These are phyloP conservation scores for Scopulariopsis brevicaulis DNA, from an alignment of 2,329 filamentous ascomycete species.

Conservation along the genomic window DNA sequence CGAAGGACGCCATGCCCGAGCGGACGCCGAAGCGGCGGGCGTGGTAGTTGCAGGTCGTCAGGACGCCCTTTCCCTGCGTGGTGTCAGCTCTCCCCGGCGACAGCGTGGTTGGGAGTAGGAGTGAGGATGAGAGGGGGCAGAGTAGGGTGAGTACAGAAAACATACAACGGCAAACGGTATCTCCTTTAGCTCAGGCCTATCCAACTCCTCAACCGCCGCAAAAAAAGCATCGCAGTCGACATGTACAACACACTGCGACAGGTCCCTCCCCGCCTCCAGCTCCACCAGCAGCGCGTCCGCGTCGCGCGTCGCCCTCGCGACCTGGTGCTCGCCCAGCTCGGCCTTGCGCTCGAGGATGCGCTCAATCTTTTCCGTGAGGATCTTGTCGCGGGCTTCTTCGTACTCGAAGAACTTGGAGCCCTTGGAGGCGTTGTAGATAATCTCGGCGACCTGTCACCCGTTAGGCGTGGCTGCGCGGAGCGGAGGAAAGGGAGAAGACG, in stretches of 20 bases:
- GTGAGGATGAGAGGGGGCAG: background rate
- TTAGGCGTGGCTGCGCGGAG: background rate
- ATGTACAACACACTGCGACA: conserved; percentile 79
- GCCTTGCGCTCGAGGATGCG: conserved; percentile 65
- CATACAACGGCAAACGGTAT: conserved; percentile 83
- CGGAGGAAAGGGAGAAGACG: background rate
- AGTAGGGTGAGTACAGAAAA: background rate
- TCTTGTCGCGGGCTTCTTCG: conserved; percentile 72
- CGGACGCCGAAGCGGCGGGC: conserved; percentile 84
- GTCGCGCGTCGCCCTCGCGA: conserved; percentile 59
- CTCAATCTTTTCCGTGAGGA: conserved; percentile 76
- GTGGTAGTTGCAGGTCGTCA: conserved; percentile 71
- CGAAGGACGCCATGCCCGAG: conserved; percentile 92
- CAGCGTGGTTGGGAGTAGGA: background rate
- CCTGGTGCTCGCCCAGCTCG: conserved; percentile 63
- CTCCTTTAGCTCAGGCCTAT: conserved; percentile 72
- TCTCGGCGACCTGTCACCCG: conserved; percentile 62
- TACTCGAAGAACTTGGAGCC: conserved; percentile 94
- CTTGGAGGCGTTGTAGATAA: conserved; percentile 95
- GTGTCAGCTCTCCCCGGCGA: background rate
- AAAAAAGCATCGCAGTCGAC: conserved; percentile 98
- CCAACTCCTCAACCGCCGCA: conserved; percentile 80
- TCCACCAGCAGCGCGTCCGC: conserved; percentile 74
- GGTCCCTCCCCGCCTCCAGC: conserved; percentile 66
- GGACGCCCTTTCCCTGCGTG: conserved; percentile 29